Percentiles rank a stretch among this genome's conserved stretches.
phyloP scores from a whole-genome alignment of 2,329 filamentous ascomycete species.

The Macrophomina phaseolina region DNA sequence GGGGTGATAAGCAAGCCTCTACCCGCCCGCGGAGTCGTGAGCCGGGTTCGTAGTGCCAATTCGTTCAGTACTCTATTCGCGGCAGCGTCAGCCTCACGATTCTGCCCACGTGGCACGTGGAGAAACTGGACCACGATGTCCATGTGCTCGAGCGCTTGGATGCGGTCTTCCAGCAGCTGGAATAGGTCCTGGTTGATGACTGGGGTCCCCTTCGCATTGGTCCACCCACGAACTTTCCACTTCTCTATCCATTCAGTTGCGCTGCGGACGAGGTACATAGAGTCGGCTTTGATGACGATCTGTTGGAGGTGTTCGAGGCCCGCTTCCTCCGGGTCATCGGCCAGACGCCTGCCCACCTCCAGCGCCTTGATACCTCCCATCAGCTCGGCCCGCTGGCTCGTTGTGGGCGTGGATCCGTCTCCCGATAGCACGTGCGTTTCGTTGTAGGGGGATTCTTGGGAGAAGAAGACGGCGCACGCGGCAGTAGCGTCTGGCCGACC shows the following conservation, averaged over 20 bases:
- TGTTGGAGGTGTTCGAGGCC: neutral
- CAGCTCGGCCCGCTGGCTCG: slow-evolving; percentile 4
- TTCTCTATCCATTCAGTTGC: slow-evolving; percentile 6
- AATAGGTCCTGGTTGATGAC: slow-evolving; percentile 1
- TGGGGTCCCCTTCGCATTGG: neutral
- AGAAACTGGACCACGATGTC: neutral
- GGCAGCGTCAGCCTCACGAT: neutral
- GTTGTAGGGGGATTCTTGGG: neutral
- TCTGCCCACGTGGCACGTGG: neutral
- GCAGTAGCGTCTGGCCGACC: neutral
- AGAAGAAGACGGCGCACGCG: slow-evolving; percentile 7
- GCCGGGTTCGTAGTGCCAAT: too few relatives aligned
- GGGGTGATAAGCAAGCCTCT: too few relatives aligned
- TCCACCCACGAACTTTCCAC: neutral
- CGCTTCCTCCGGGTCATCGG: neutral
- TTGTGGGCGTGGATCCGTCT: neutral
- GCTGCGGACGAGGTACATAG: neutral
- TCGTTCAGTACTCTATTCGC: neutral
- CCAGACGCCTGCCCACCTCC: neutral
- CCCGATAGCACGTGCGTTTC: neutral
- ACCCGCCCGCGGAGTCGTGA: too few relatives aligned
- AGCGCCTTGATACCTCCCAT: slow-evolving; percentile 8
- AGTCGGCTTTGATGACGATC: slow-evolving; percentile 8
- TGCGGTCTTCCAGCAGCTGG: neutral
- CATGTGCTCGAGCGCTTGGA: neutral